phyloP scores from a whole-genome alignment of 768 basidiomycete species.

The Lactifluus subvellereus region DNA sequence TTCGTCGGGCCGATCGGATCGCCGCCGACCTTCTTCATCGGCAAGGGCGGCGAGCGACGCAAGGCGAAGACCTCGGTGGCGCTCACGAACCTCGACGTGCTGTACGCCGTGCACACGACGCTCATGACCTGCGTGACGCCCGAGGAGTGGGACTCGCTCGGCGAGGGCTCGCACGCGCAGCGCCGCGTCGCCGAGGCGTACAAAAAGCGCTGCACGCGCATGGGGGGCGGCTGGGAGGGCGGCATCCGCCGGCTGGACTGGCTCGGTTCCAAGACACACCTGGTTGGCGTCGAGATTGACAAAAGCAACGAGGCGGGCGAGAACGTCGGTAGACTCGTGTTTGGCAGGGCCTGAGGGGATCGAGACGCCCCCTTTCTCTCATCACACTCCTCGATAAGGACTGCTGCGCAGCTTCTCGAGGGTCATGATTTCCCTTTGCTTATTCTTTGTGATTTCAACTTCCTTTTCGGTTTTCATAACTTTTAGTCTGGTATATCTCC shows the following conservation, averaged over 20 bases:
- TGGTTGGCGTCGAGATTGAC: slow-evolving; percentile 58
- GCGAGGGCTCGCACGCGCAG: slow-evolving; percentile 49
- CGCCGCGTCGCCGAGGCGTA: slow-evolving; percentile 56
- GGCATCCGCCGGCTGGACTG: slow-evolving; percentile 67
- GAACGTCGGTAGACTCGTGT: slow-evolving; percentile 44
- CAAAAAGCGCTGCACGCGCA: slow-evolving; percentile 52
- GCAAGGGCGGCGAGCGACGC: slow-evolving; percentile 16
- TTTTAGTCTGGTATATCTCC: not conserved
- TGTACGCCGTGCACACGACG: slow-evolving; percentile 53
- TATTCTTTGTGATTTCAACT: not conserved
- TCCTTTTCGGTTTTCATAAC: not conserved
- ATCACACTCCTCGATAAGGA: not conserved
- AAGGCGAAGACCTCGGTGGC: slow-evolving; percentile 19
- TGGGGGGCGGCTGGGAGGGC: slow-evolving; percentile 61
- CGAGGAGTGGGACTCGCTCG: slow-evolving; percentile 59
- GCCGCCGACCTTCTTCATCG: slow-evolving; percentile 24
- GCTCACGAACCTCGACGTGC: slow-evolving; percentile 60
- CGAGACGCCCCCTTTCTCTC: not conserved
- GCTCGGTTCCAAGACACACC: slow-evolving; percentile 52
- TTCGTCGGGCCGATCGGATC: slow-evolving; percentile 38
- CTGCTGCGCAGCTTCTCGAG: slow-evolving; percentile 18
- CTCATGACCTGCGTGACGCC: slow-evolving; percentile 52
- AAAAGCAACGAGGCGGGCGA: slow-evolving; percentile 36
- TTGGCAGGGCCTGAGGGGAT: slow-evolving; percentile 35
- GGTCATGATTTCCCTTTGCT: not conserved